Base-by-base conservation (phyloP, 2,329 filamentous ascomycete genomes). In the Periconia digitata region DNA sequence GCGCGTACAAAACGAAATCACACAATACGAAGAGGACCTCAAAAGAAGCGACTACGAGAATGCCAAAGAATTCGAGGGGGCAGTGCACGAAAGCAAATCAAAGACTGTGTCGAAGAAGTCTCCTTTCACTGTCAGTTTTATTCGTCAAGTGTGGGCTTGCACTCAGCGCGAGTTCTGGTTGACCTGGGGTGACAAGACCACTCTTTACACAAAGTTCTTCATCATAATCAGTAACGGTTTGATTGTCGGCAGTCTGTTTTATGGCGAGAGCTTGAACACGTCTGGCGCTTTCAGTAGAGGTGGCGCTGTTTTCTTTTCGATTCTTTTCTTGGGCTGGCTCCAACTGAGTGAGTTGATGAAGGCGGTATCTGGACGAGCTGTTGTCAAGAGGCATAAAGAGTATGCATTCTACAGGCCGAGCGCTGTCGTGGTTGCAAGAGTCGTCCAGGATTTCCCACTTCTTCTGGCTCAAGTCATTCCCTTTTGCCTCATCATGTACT, bases 201-300 rank as follows among this genome's bases (percentile, higher is more conserved):
- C 87, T 0, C 77, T 94, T 1, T 56, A 56, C 67, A 92, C 88
- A 35, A 94, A 92, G 57, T 79, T 87, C 50, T 87, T 90, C 70
- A 90, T 90, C 64, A 88, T 91, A 59, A 72, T 92, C 48, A 80
- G 85, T 48, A 89, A 89, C 66, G 81, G 72, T 46, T 77, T 95
- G 8, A 89, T 95, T 52, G 85, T 92, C 45, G 86, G 88, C 1
- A 89, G 86, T 2, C 76, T 94, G 16, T 94, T 94, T 72, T 89
- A 90, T 60, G 88, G 83, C 12, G 76, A 85, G 62, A 72, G 81
- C 0, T 60, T 79, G 5, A 76, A 81, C 58, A 85, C 84, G 1
- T 76, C 73, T 35, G 85, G 85, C 29, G 81, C 83, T 12, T 88
- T 87, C 66, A 74, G 79, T 5, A 77, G 84, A 56, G 82, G 84